phyloP scores from a whole-genome alignment of 176 grass and related monocot species.

The Phragmites australis region DNA sequence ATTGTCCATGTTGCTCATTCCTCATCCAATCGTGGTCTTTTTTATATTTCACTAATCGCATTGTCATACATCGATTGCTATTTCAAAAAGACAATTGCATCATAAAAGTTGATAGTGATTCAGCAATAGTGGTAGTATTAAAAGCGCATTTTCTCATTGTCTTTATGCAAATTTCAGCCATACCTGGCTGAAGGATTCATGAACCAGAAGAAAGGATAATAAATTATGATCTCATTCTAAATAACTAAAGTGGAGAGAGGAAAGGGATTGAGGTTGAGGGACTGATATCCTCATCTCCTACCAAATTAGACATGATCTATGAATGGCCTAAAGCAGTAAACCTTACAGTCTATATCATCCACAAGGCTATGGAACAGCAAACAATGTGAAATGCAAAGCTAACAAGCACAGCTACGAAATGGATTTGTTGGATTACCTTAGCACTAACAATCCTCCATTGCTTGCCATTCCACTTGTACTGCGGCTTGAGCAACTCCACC shows the following conservation, averaged over 20 bases:
- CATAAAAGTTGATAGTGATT: too few relatives aligned
- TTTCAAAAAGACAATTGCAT: too few relatives aligned
- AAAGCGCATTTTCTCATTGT: not conserved
- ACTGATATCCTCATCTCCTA: not conserved
- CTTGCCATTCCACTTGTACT: constrained; percentile 56
- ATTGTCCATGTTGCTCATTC: too few relatives aligned
- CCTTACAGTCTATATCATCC: not conserved
- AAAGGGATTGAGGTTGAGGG: not conserved
- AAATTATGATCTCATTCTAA: not conserved
- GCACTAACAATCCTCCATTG: constrained; percentile 34
- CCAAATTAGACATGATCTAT: not conserved
- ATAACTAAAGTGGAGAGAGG: not conserved
- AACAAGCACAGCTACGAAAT: not conserved
- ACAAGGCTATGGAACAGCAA: not conserved
- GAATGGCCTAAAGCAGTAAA: not conserved
- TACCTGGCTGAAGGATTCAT: not conserved
- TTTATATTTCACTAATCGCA: too few relatives aligned
- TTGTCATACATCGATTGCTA: too few relatives aligned
- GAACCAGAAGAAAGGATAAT: not conserved
- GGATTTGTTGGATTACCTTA: constrained; percentile 23
- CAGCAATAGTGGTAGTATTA: not conserved
- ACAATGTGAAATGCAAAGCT: not conserved
- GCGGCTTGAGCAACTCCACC: constrained; percentile 38
- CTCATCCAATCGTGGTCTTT: too few relatives aligned
- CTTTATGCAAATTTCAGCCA: not conserved